phyloP scores from a whole-genome alignment of 352 stramenopile genomes.

The Phytophthora fragariae region DNA sequence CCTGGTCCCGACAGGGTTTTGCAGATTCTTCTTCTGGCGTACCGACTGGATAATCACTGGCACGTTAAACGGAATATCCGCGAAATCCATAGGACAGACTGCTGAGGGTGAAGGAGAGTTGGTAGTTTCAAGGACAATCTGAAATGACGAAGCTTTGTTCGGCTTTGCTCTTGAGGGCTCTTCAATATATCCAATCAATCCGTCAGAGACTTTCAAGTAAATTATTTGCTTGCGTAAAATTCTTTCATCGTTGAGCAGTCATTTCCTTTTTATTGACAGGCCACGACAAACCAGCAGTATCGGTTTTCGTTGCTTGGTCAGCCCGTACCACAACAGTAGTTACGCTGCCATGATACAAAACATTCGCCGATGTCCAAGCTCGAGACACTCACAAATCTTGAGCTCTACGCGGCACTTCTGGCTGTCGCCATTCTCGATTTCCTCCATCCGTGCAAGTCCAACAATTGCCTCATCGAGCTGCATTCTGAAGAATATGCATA shows the following conservation, averaged over 20 bases:
- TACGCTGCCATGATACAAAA: slow-evolving; percentile 67
- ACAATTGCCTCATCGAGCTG: slow-evolving; percentile 89
- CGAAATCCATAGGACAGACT: slow-evolving; percentile 11
- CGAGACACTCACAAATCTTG: background rate
- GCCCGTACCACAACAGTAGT: slow-evolving; percentile 84
- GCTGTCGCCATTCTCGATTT: slow-evolving; percentile 88
- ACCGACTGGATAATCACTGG: slow-evolving; percentile 26
- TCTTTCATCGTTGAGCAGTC: too few species aligned
- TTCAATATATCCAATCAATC: too few species aligned
- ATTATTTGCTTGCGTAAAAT: too few species aligned
- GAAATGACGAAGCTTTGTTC: too few species aligned
- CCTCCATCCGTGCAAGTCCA: slow-evolving; percentile 82
- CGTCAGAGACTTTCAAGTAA: too few species aligned
- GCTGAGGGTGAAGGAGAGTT: too few species aligned
- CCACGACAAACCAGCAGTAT: too few species aligned
- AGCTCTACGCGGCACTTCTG: slow-evolving; percentile 39
- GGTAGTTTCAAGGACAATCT: background rate
- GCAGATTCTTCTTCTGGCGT: slow-evolving; percentile 16
- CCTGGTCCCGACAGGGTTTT: slow-evolving; percentile 25
- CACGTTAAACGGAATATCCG: slow-evolving; percentile 28
- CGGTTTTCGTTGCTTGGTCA: slow-evolving; percentile 50
- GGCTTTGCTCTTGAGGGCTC: too few species aligned
- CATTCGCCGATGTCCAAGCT: background rate
- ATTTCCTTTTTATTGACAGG: too few species aligned
- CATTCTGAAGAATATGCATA: slow-evolving; percentile 89